Conservation (phyloP, 768 basidiomycete species). For the Russula ochroleuca region DNA sequence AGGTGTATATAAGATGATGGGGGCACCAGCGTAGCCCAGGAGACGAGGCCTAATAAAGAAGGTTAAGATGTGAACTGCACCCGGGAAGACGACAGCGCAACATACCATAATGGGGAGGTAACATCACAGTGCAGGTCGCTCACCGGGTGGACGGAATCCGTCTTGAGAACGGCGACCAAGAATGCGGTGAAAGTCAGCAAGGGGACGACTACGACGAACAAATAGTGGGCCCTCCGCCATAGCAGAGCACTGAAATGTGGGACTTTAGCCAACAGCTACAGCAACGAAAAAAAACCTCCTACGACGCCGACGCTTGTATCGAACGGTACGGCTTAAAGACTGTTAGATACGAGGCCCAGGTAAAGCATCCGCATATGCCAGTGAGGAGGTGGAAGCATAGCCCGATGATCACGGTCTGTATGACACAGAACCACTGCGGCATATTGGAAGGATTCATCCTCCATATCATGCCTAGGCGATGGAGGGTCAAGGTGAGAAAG, state of each 20-base stretch:
- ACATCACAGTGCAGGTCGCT: conserved; percentile 60
- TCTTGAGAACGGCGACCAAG: conserved; percentile 41
- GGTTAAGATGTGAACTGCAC: not conserved
- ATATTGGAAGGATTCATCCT: conserved; percentile 57
- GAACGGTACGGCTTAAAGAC: conserved; percentile 24
- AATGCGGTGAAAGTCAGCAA: conserved; percentile 43
- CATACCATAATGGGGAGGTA: conserved; percentile 55
- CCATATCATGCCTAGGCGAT: conserved; percentile 53
- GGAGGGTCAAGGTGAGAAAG: conserved; percentile 3
- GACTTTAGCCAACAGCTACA: not conserved
- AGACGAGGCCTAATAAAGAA: conserved; percentile 52
- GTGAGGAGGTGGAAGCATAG: conserved; percentile 30
- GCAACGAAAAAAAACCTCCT: conserved; percentile 6
- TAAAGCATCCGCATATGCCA: conserved; percentile 30
- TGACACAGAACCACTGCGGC: conserved; percentile 54
- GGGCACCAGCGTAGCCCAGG: conserved; percentile 56
- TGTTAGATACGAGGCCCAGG: conserved; percentile 28
- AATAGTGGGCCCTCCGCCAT: conserved; percentile 47
- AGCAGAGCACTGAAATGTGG: conserved; percentile 39
- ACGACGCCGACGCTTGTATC: conserved; percentile 18
- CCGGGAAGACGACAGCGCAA: not conserved
- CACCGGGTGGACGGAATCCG: conserved; percentile 43
- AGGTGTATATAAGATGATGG: conserved; percentile 50
- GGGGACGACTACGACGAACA: conserved; percentile 48
- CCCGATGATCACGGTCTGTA: conserved; percentile 26